phyloP scores from a whole-genome alignment of 305 asterid species.

The Fraxinus platypoda region DNA sequence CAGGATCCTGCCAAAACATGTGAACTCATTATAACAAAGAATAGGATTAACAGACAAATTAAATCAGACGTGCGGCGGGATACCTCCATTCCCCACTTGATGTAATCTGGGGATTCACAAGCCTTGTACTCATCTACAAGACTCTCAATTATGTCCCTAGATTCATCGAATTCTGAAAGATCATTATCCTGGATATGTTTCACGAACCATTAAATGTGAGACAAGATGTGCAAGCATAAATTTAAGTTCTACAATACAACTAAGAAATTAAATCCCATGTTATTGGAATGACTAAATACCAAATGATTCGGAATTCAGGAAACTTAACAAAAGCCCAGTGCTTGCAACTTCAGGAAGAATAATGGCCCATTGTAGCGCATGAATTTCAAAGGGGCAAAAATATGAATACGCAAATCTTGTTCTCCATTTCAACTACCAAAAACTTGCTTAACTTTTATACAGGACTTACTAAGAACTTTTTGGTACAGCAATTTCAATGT shows the following conservation, averaged over 20 bases:
- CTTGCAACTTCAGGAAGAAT: neutral
- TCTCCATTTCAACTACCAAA: neutral
- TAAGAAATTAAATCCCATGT: neutral
- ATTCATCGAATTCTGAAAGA: constrained; percentile 97
- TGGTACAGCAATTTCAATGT: neutral
- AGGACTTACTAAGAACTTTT: neutral
- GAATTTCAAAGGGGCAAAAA: neutral
- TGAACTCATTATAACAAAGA: neutral
- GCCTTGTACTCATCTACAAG: constrained; percentile 99
- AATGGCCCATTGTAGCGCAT: neutral
- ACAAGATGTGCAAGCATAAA: neutral
- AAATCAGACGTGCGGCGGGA: constrained; percentile 5
- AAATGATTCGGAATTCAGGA: neutral
- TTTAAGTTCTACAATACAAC: neutral
- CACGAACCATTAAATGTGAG: constrained; percentile 5
- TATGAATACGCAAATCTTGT: neutral
- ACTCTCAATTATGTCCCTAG: constrained; percentile 91
- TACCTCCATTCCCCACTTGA: constrained; percentile 99
- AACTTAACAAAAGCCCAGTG: neutral
- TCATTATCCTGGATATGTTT: constrained; percentile 75
- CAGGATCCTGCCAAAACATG: constrained; percentile 65
- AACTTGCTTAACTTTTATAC: neutral
- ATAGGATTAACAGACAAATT: neutral
- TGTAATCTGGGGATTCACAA: constrained; percentile 97
- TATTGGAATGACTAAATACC: neutral